Percentiles rank a stretch among this genome's conserved stretches.
phyloP scores from a whole-genome alignment of 371 early-diverging fungal genomes.

The Mortierella sp. region DNA sequence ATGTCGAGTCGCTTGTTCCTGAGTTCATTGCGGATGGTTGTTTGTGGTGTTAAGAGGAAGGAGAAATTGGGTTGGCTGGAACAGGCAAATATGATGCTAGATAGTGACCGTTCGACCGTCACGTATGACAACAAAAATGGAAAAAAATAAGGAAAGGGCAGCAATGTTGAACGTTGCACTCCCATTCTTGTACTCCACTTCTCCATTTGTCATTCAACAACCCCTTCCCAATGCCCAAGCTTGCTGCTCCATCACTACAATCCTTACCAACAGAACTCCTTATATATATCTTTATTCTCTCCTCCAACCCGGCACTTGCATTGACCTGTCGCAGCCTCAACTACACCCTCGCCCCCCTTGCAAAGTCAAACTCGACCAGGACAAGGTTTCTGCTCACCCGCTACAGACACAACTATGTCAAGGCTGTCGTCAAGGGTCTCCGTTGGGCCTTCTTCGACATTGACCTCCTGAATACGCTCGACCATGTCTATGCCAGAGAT shows the following conservation, averaged over 20 bases:
- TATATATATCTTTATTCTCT: slow-evolving; percentile 35
- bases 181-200: background rate
- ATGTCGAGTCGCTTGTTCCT: slow-evolving; percentile 16
- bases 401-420: slow-evolving; percentile 50
- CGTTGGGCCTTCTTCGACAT: slow-evolving; percentile 56
- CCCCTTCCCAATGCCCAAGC: slow-evolving; percentile 1
- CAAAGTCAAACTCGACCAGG: slow-evolving; percentile 36
- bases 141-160: background rate
- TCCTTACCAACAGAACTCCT: slow-evolving; percentile 44
- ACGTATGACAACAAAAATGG: background rate
- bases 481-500: slow-evolving; percentile 27
- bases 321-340: slow-evolving; percentile 32
- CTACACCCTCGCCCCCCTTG: slow-evolving; percentile 31
- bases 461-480: slow-evolving; percentile 31
- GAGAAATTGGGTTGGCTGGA: background rate
- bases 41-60: background rate
- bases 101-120: background rate
- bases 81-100: background rate
- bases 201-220: background rate
- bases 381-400: slow-evolving; percentile 38
- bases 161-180: background rate
- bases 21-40: slow-evolving; percentile 19
- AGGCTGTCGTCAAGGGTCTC: slow-evolving; percentile 49
- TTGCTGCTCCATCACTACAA: slow-evolving; percentile 6
- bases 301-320: slow-evolving; percentile 47